Conservation (phyloP, 2,329 filamentous ascomycete species). For the Paradendryphiella salina region DNA sequence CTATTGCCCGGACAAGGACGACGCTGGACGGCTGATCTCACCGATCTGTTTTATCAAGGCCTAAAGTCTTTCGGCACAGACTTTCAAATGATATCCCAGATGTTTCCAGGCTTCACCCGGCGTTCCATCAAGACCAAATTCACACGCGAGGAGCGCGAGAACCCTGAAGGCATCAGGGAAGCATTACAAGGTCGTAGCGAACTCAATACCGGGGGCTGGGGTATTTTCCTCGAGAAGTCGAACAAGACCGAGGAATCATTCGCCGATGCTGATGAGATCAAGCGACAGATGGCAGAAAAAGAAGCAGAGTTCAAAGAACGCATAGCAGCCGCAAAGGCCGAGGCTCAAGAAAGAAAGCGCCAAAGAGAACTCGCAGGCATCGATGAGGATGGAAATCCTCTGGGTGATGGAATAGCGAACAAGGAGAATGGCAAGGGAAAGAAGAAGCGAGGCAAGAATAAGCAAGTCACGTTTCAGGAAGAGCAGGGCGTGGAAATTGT, state of each 20-base stretch:
- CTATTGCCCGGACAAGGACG: slow-evolving; percentile 51
- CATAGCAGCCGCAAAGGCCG: slow-evolving; percentile 44
- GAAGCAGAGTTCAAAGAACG: slow-evolving; percentile 35
- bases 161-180: slow-evolving; percentile 65
- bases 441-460: slow-evolving; percentile 40
- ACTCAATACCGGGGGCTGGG: slow-evolving; percentile 42
- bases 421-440: slow-evolving; percentile 33
- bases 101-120: slow-evolving; percentile 73
- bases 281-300: slow-evolving; percentile 33
- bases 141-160: slow-evolving; percentile 72
- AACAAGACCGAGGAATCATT: slow-evolving; percentile 45
- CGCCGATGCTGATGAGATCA: slow-evolving; percentile 43
- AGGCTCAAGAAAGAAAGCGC: slow-evolving; percentile 44
- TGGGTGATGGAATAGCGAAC: slow-evolving; percentile 19
- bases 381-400: slow-evolving; percentile 27
- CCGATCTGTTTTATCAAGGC: slow-evolving; percentile 74
- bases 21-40: slow-evolving; percentile 70
- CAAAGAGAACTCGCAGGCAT: slow-evolving; percentile 35
- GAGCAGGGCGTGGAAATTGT: slow-evolving; percentile 39
- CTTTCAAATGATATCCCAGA: slow-evolving; percentile 75
- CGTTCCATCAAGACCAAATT: slow-evolving; percentile 81
- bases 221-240: slow-evolving; percentile 43
- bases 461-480: slow-evolving; percentile 32
- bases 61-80: slow-evolving; percentile 79
- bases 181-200: slow-evolving; percentile 57